A percentile compares a stretch with the other conserved stretches of the same genome.
Evolutionary conservation across 2,329 filamentous ascomycete genomes (phyloP).

Genomic region (Rutstroemia sp.): DNA sequence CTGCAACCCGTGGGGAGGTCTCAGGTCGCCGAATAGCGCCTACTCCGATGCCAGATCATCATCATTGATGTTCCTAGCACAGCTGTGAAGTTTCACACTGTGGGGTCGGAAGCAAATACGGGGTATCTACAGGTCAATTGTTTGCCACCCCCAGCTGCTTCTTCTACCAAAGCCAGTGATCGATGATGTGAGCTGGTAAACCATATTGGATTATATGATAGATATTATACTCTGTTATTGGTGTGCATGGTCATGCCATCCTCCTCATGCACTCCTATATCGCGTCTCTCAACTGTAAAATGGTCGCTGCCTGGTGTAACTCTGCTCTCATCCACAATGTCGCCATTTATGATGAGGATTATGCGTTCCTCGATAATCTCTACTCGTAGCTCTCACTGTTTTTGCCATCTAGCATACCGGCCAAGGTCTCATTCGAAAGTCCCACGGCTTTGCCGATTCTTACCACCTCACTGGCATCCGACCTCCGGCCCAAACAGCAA

Average conservation of each 20-base stretch:
- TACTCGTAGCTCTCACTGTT: background rate
- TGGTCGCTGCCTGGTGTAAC: no score
- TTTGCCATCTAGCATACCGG: background rate
- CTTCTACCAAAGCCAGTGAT: background rate
- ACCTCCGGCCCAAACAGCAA: background rate
- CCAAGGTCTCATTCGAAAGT: background rate
- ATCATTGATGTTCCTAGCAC: background rate
- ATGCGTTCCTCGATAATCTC: background rate
- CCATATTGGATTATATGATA: background rate
- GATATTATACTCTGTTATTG: background rate
- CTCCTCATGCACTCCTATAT: no score
- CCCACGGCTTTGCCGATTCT: background rate
- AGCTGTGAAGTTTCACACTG: slow-evolving; percentile 3
- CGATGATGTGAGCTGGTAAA: background rate
- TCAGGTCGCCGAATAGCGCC: slow-evolving; percentile 5
- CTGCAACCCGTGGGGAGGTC: background rate
- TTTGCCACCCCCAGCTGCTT: background rate
- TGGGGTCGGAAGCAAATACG: background rate
- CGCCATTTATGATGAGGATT: background rate
- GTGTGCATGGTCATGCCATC: no score
- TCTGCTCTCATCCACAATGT: no score
- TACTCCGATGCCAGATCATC: background rate
- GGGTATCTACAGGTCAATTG: background rate
- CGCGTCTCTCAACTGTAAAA: no score
- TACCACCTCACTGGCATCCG: background rate